Conservation (phyloP, 208 protist species). For the Strigomonas culicis region DNA sequence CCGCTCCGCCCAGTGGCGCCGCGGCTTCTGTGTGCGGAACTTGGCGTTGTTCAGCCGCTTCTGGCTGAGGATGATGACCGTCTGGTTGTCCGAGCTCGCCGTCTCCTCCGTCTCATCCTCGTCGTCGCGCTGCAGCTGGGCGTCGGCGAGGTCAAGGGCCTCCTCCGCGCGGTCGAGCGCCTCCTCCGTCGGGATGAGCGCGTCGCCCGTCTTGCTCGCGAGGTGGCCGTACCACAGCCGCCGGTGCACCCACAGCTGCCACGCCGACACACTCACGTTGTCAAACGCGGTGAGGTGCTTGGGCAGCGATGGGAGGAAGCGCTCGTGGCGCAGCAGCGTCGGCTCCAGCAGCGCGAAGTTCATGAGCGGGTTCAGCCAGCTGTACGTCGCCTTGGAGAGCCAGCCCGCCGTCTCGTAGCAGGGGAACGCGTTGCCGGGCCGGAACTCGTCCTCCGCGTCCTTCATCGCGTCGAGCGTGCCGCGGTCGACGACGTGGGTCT, state of each 20-base stretch:
- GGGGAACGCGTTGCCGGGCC: constrained; percentile 61
- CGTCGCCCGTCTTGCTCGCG: constrained; percentile 30
- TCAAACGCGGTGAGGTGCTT: constrained; percentile 39
- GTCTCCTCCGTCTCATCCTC: constrained; percentile 29
- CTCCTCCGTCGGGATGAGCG: constrained; percentile 43
- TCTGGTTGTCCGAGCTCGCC: constrained; percentile 49
- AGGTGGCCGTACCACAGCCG: constrained; percentile 33
- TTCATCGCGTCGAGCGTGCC: constrained; percentile 38
- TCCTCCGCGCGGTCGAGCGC: constrained; percentile 36
- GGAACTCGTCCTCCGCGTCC: constrained; percentile 51
- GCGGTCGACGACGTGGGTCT: constrained; percentile 23
- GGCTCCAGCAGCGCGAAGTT: constrained; percentile 48
- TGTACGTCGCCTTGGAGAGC: constrained; percentile 38
- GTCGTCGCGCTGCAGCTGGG: constrained; percentile 10
- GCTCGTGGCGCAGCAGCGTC: constrained; percentile 52
- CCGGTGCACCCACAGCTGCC: constrained; percentile 58
- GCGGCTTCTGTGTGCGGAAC: constrained; percentile 38
- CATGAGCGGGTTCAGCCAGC: constrained; percentile 64
- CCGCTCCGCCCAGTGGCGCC: constrained; percentile 24
- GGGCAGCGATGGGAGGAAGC: constrained; percentile 58
- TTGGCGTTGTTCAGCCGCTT: constrained; percentile 37
- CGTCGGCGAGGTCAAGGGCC: constrained; percentile 20
- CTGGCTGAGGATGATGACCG: constrained; percentile 39
- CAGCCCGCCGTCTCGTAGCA: constrained; percentile 39
- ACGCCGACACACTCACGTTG: constrained; percentile 39